These are phyloP conservation scores for Talaromyces trachyspermus DNA, from an alignment of 495 filamentous ascomycete genomes.

Conservation along the genomic window DNA sequence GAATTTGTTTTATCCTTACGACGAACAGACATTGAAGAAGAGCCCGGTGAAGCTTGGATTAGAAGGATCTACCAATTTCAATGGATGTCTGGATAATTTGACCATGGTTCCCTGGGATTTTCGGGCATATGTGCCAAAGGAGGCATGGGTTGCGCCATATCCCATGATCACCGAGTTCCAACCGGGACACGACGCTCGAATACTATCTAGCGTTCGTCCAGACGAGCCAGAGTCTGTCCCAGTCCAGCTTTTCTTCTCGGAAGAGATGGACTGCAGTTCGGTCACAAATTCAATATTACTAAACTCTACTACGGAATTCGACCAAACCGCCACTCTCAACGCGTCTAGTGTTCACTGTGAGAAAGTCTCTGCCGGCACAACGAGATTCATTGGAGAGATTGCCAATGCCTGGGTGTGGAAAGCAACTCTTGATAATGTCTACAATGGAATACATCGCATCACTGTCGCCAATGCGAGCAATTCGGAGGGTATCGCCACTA, in stretches of 20 bases:
- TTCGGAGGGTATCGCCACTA: constrained; percentile 21
- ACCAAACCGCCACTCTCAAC: constrained; percentile 32
- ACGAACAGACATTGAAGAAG: constrained; percentile 42
- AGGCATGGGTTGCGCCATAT: constrained; percentile 40
- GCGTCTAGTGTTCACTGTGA: constrained; percentile 36
- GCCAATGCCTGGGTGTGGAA: constrained; percentile 48
- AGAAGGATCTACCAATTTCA: constrained; percentile 35
- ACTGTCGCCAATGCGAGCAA: constrained; percentile 51
- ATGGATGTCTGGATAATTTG: constrained; percentile 51
- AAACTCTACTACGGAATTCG: constrained; percentile 44
- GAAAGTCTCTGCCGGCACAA: constrained; percentile 18
- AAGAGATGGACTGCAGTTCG: constrained; percentile 53
- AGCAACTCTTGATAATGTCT: constrained; percentile 49
- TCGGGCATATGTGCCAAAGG: constrained; percentile 53
- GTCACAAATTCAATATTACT: constrained; percentile 45
- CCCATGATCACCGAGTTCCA: constrained; percentile 61
- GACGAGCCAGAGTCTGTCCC: constrained; percentile 39
- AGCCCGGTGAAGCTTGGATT: constrained; percentile 33
- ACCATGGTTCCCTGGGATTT: constrained; percentile 53
- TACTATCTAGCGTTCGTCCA: constrained; percentile 42
- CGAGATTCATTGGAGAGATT: constrained; percentile 39
- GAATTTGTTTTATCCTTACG: constrained; percentile 61
- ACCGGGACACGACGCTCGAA: constrained; percentile 57
- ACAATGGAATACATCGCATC: constrained; percentile 57
- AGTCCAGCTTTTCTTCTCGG: constrained; percentile 53